phyloP scores from a whole-genome alignment of 1,139 yeast genomes.

The Zygosaccharomyces sapae region DNA sequence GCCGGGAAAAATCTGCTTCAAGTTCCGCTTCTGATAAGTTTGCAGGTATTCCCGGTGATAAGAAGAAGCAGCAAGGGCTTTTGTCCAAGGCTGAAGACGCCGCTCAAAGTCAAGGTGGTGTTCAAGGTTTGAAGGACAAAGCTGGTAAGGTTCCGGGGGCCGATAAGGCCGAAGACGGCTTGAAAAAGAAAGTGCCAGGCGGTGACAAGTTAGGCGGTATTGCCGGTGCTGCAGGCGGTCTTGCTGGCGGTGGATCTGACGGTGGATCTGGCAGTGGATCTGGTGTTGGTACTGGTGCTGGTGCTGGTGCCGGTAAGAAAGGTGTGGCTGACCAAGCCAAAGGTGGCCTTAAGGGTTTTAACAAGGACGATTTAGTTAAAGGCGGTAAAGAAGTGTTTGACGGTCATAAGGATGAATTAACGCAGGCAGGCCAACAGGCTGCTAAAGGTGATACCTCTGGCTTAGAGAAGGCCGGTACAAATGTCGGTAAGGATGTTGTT shows the following conservation, averaged over 20 bases:
- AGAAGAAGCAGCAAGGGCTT: background rate
- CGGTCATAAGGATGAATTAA: background rate
- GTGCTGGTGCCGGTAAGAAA: background rate
- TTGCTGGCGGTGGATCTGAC: background rate
- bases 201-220: background rate
- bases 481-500: slow-evolving; percentile 2
- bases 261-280: background rate
- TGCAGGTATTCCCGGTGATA: background rate
- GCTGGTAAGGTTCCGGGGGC: background rate
- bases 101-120: background rate
- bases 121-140: background rate
- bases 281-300: background rate
- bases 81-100: background rate
- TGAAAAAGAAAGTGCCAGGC: background rate
- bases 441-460: slow-evolving; percentile 3
- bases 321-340: background rate
- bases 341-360: slow-evolving; percentile 1
- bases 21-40: background rate
- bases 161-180: background rate
- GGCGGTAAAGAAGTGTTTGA: slow-evolving; percentile 1
- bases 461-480: background rate
- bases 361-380: slow-evolving; percentile 1
- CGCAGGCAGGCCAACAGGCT: slow-evolving; percentile 1
- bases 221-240: background rate
- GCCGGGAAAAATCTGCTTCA: background rate